phyloP scores from a whole-genome alignment of 2,329 filamentous ascomycete genomes.

The Fusarium pseudoanthophilum region DNA sequence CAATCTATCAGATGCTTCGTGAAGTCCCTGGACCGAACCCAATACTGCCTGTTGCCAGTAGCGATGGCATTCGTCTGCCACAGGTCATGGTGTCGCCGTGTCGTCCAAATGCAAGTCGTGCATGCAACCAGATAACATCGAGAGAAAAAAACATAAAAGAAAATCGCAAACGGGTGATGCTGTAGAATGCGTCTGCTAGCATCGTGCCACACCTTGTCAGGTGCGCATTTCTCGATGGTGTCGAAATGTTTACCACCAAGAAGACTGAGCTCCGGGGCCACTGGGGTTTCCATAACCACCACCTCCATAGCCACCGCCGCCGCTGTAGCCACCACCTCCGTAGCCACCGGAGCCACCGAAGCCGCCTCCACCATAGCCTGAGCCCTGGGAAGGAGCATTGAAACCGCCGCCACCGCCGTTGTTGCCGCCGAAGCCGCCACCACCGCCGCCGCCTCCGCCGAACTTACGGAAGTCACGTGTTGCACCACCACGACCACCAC shows the following conservation, averaged over 20 bases:
- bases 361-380: conserved; percentile 56
- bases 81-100: conserved; percentile 57
- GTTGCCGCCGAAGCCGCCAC: conserved; percentile 51
- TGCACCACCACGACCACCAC: conserved; percentile 74
- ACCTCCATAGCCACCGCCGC: conserved; percentile 56
- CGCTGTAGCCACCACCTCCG: conserved; percentile 56
- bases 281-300: conserved; percentile 74
- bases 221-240: conserved; percentile 21
- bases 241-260: conserved; percentile 71
- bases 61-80: conserved; percentile 49
- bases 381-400: conserved; percentile 48
- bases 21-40: conserved; percentile 52
- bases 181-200: conserved; percentile 30
- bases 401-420: conserved; percentile 55
- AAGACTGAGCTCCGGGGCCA: conserved; percentile 72
- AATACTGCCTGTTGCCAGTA: conserved; percentile 50
- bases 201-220: conserved; percentile 33
- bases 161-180: conserved; percentile 40
- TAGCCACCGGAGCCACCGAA: conserved; percentile 73
- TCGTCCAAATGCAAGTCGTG: conserved; percentile 49
- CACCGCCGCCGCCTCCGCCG: conserved; percentile 59
- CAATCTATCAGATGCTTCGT: conserved; percentile 58
- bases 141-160: conserved; percentile 41
- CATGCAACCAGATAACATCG: conserved; percentile 46
- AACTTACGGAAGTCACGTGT: conserved; percentile 93